phyloP scores from a whole-genome alignment of 805 yeast genomes.

The Starmerella bacillaris region DNA sequence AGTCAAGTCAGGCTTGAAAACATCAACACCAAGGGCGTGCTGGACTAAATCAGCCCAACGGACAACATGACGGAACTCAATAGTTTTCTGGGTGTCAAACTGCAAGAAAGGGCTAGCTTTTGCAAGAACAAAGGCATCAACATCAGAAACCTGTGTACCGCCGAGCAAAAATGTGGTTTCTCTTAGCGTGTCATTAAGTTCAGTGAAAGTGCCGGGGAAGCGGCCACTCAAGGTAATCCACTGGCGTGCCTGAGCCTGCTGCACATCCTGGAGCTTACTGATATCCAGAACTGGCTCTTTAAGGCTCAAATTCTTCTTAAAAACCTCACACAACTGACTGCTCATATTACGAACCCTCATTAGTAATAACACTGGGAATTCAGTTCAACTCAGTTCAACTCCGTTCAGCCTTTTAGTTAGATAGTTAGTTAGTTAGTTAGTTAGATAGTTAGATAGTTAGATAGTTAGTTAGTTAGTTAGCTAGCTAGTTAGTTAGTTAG shows the following conservation, averaged over 20 bases:
- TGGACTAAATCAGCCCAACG: slow-evolving; percentile 90
- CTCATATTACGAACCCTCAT: background rate
- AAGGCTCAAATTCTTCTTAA: slow-evolving; percentile 18
- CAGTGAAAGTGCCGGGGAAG: slow-evolving; percentile 33
- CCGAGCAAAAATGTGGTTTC: slow-evolving; percentile 55
- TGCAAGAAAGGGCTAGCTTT: slow-evolving; percentile 43
- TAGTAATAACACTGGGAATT: too few species aligned
- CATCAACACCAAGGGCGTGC: slow-evolving; percentile 36
- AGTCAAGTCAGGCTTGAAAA: slow-evolving; percentile 39
- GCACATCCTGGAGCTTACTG: slow-evolving; percentile 25
- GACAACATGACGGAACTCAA: slow-evolving; percentile 59
- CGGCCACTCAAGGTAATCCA: slow-evolving; percentile 57
- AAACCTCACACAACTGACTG: slow-evolving; percentile 16
- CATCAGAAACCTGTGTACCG: slow-evolving; percentile 37
- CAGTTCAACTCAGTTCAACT: too few species aligned
- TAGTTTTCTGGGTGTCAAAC: slow-evolving; percentile 41
- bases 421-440: too few species aligned
- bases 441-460: too few species aligned
- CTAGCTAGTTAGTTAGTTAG: too few species aligned
- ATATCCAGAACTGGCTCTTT: slow-evolving; percentile 11
- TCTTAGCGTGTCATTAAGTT: slow-evolving; percentile 54
- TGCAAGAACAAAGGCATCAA: slow-evolving; percentile 58
- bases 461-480: too few species aligned
- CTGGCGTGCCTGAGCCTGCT: slow-evolving; percentile 59
- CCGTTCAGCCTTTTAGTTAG: too few species aligned